phyloP scores from a whole-genome alignment of 2,329 filamentous ascomycete genomes.

The Aspergillus oerlinghausenensis region DNA sequence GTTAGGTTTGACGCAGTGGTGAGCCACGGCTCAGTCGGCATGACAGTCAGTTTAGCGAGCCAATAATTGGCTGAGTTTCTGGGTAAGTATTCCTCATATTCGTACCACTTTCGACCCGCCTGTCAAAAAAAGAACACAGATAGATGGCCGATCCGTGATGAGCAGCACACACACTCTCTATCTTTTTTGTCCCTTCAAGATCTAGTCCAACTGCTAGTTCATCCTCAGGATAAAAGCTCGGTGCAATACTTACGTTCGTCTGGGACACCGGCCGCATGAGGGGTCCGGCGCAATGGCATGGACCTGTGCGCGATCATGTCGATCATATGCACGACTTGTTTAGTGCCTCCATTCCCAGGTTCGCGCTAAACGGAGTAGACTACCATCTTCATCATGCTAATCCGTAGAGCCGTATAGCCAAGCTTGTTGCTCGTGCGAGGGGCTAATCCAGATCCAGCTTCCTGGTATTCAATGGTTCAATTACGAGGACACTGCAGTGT shows the following conservation, averaged over 20 bases:
- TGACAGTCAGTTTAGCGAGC: neutral
- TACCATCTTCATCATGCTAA: neutral
- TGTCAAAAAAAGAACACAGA: no score
- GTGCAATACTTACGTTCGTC: neutral
- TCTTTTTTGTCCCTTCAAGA: no score
- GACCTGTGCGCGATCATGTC: neutral
- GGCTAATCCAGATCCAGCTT: no score
- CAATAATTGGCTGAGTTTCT: neutral
- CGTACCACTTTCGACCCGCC: no score
- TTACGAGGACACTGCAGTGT: neutral
- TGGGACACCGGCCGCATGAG: no score
- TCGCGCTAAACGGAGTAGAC: neutral
- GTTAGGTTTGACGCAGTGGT: neutral
- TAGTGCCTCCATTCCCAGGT: neutral
- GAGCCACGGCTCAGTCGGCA: neutral
- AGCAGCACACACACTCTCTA: neutral
- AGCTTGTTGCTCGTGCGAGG: neutral
- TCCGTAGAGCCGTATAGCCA: neutral
- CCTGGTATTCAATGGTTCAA: no score
- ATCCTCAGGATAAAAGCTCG: neutral
- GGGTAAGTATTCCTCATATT: no score
- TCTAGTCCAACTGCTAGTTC: neutral
- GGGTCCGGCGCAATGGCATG: no score
- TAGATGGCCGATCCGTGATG: no score
- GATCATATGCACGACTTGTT: neutral